Conservation (phyloP, 2,329 filamentous ascomycete genomes). For the Pseudophaeomoniella oleicola region DNA sequence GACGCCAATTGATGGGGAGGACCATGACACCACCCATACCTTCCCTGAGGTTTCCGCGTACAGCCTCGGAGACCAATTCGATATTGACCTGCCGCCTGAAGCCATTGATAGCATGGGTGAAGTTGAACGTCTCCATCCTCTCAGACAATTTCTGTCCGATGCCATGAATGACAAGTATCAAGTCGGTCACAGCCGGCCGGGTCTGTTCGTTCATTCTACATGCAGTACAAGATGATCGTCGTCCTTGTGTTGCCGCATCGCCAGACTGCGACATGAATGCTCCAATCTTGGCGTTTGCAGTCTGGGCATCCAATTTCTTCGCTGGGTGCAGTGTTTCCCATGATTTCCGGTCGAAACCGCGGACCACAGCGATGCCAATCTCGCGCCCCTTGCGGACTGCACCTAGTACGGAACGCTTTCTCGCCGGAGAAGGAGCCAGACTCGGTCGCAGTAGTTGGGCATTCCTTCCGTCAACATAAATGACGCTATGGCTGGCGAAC, state of each 20-base stretch:
- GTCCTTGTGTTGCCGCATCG: conserved; percentile 9
- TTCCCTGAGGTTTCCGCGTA: conserved; percentile 61
- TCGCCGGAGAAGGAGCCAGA: conserved; percentile 70
- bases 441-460: conserved; percentile 81
- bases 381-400: conserved; percentile 73
- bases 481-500: conserved; percentile 65
- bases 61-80: conserved; percentile 58
- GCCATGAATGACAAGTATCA: conserved; percentile 83
- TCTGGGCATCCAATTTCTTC: conserved; percentile 24
- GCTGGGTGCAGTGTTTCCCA: conserved; percentile 63
- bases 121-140: conserved; percentile 88
- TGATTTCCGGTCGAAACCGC: conserved; percentile 64
- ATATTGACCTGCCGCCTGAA: conserved; percentile 77
- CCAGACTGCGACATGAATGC: conserved; percentile 12
- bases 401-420: conserved; percentile 63
- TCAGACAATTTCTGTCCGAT: conserved; percentile 96
- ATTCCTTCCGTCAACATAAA: conserved; percentile 63
- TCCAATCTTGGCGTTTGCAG: conserved; percentile 21
- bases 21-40: conserved; percentile 88
- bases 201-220: conserved; percentile 47
- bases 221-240: conserved; percentile 32
- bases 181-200: conserved; percentile 58
- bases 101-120: conserved; percentile 87
- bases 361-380: conserved; percentile 74
- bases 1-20: conserved; percentile 86